phyloP scores from a whole-genome alignment of 2,329 filamentous ascomycete species.

The Cytospora piceicola region DNA sequence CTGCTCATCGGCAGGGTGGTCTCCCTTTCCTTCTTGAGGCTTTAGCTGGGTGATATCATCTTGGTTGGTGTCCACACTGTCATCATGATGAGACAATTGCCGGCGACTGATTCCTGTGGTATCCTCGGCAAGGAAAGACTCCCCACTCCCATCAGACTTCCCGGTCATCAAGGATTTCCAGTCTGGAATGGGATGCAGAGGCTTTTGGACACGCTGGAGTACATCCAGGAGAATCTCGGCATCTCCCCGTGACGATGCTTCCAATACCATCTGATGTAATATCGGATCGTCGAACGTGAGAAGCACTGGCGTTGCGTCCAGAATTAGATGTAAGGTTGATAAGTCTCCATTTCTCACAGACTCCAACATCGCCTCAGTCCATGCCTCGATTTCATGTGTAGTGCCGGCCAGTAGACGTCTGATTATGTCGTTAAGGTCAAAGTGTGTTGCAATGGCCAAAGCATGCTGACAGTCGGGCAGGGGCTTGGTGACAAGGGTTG shows the following conservation, averaged over 20 bases:
- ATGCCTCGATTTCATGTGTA: background rate
- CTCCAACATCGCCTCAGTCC: background rate
- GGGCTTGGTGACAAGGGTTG: background rate
- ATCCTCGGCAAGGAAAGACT: background rate
- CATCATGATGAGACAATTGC: background rate
- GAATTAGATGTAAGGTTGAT: background rate
- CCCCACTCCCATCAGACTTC: too few species aligned
- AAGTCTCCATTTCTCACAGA: constrained; percentile 5
- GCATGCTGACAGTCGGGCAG: background rate
- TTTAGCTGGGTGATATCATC: background rate
- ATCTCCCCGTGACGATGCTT: background rate
- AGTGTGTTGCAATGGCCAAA: constrained; percentile 4
- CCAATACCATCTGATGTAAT: background rate
- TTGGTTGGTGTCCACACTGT: background rate
- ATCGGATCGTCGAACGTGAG: background rate
- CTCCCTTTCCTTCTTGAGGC: background rate
- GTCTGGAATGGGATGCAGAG: background rate
- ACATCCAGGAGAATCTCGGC: background rate
- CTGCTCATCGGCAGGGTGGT: background rate
- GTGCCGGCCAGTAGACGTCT: background rate
- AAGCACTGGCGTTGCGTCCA: background rate
- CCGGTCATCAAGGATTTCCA: background rate
- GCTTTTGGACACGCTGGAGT: background rate
- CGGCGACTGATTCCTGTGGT: background rate
- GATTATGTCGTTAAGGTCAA: background rate